Conservation (phyloP, 2,329 filamentous ascomycete genomes). For the Trichoderma sp. region DNA sequence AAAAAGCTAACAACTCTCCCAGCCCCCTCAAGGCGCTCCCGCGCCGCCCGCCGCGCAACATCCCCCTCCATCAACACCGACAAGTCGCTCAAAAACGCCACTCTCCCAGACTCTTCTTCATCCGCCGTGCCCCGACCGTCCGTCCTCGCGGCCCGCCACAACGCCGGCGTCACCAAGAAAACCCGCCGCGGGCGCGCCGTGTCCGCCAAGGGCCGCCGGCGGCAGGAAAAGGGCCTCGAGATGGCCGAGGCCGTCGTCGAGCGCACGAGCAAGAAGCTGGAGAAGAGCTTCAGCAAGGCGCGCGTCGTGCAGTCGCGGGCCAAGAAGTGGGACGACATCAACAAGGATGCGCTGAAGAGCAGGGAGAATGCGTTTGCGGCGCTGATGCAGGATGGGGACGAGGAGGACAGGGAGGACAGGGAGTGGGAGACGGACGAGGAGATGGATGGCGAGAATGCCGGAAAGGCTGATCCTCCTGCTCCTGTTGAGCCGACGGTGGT, state of each 20-base stretch:
- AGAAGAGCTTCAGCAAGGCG: constrained; percentile 57
- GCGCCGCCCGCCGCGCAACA: constrained; percentile 72
- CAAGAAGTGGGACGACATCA: constrained; percentile 63
- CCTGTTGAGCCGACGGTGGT: constrained; percentile 10
- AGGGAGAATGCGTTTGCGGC: constrained; percentile 32
- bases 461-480: background rate
- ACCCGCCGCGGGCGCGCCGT: constrained; percentile 58
- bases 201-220: constrained; percentile 58
- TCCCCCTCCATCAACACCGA: constrained; percentile 72
- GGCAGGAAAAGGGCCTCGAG: constrained; percentile 62
- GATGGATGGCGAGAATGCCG: constrained; percentile 36
- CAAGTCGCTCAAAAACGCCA: constrained; percentile 68
- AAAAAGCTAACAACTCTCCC: constrained; percentile 10
- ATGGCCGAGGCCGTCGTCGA: constrained; percentile 64
- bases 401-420: constrained; percentile 29
- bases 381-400: constrained; percentile 35
- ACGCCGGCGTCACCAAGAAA: constrained; percentile 71
- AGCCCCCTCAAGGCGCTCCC: constrained; percentile 71
- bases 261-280: constrained; percentile 59
- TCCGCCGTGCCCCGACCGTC: constrained; percentile 57
- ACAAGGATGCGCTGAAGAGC: constrained; percentile 44
- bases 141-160: constrained; percentile 69
- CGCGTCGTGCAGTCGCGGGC: constrained; percentile 53
- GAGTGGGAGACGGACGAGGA: constrained; percentile 43
- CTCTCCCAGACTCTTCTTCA: constrained; percentile 50